A percentile compares a stretch with the other conserved stretches of the same genome.
Evolutionary conservation across 192 early-diverging fungal genomes (phyloP).

Genomic region (Rhizophagus prolifer): DNA sequence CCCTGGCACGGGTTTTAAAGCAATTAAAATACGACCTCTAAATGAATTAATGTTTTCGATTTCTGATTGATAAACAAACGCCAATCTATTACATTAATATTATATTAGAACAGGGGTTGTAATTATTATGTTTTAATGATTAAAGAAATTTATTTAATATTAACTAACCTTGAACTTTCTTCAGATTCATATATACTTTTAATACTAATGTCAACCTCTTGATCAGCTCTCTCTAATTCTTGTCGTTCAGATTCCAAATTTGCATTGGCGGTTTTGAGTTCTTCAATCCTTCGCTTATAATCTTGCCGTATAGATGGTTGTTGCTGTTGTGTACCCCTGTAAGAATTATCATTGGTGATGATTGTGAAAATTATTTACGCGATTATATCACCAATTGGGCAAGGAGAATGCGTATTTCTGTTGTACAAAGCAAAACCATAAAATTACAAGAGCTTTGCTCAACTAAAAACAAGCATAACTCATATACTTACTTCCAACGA

Average conservation of each 20-base stretch:
- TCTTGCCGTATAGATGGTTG: background rate
- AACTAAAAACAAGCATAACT: background rate
- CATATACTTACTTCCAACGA: slow-evolving; percentile 60
- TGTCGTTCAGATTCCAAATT: slow-evolving; percentile 5
- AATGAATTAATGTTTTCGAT: background rate
- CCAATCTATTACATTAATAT: background rate
- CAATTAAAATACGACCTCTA: slow-evolving; percentile 6
- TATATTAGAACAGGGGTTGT: no score
- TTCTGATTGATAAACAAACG: slow-evolving; percentile 22
- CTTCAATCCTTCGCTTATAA: slow-evolving; percentile 18
- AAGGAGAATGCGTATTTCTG: background rate
- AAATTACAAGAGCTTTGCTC: background rate
- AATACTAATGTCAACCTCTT: slow-evolving; percentile 9
- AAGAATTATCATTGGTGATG: background rate
- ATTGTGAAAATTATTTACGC: slow-evolving; percentile 1
- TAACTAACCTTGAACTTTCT: background rate
- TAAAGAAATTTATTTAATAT: background rate
- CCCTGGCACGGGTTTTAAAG: background rate
- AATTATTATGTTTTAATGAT: background rate
- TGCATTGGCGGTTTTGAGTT: slow-evolving; percentile 19
- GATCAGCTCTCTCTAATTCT: slow-evolving; percentile 11
- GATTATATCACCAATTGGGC: slow-evolving; percentile 1
- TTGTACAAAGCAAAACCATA: background rate
- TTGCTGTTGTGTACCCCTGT: background rate
- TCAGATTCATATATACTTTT: slow-evolving; percentile 24